These are phyloP conservation scores for Chrysosporium keratinophilum DNA, from an alignment of 2,329 filamentous ascomycete genomes.

Conservation along the genomic window DNA sequence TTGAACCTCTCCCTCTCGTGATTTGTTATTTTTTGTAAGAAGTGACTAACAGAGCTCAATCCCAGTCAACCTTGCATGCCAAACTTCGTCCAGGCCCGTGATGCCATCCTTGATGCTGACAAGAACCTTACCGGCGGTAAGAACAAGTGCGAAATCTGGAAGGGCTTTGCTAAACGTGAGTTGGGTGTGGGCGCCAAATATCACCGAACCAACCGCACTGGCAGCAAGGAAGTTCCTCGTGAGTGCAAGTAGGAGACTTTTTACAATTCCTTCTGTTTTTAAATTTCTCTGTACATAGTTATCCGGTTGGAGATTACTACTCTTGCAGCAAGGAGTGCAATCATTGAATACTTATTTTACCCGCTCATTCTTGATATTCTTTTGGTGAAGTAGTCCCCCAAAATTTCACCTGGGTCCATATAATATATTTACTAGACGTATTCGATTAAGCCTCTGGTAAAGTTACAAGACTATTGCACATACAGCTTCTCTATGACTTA, in stretches of 20 bases:
- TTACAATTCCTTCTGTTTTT: too few relatives aligned
- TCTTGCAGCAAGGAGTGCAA: too few relatives aligned
- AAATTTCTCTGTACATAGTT: too few relatives aligned
- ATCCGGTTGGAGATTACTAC: too few relatives aligned
- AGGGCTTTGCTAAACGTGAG: conserved; percentile 14
- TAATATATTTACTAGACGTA: too few relatives aligned
- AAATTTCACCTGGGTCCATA: too few relatives aligned
- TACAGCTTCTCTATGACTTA: too few relatives aligned
- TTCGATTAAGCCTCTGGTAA: too few relatives aligned
- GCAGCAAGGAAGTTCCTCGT: conserved; percentile 3
- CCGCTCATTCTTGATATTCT: too few relatives aligned
- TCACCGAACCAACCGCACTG: conserved; percentile 3
- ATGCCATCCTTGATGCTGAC: conserved; percentile 16
- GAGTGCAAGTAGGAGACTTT: neutral
- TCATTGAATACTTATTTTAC: too few relatives aligned
- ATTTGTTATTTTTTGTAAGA: neutral
- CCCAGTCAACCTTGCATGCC: conserved; percentile 14
- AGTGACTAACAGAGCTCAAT: neutral
- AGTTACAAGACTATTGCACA: too few relatives aligned
- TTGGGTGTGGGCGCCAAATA: conserved; percentile 10
- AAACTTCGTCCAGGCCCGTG: conserved; percentile 16
- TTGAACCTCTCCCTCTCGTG: neutral
- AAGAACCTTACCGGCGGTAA: conserved; percentile 9
- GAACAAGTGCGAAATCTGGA: conserved; percentile 14
- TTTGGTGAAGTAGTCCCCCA: too few relatives aligned